phyloP scores from a whole-genome alignment of 805 yeast genomes.

The Candida jianshihensis region DNA sequence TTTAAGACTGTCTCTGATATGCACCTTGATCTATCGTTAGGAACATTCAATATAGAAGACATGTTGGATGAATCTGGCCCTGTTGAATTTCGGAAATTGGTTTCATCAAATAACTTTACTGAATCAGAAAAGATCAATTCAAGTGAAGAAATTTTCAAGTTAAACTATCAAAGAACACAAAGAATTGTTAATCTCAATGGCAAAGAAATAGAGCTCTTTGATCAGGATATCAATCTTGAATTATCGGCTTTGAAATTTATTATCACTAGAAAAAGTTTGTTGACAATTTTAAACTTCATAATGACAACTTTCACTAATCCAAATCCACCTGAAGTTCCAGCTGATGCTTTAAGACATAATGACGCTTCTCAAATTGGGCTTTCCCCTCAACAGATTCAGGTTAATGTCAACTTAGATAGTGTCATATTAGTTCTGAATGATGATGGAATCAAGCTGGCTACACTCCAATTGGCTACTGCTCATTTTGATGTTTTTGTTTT shows the following conservation, averaged over 20 bases:
- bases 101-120: constrained; percentile 52
- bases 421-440: constrained; percentile 73
- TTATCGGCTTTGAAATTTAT: constrained; percentile 76
- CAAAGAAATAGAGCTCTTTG: constrained; percentile 58
- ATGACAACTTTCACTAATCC: constrained; percentile 88
- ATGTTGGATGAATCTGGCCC: constrained; percentile 57
- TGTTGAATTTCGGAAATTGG: constrained; percentile 56
- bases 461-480: constrained; percentile 70
- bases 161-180: constrained; percentile 52
- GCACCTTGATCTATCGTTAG: constrained; percentile 57
- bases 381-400: constrained; percentile 70
- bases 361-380: constrained; percentile 46
- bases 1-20: constrained; percentile 53
- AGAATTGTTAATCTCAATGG: constrained; percentile 50
- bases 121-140: constrained; percentile 30
- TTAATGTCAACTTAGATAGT: constrained; percentile 63
- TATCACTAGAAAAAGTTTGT: constrained; percentile 66
- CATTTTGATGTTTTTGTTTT: constrained; percentile 54
- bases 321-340: constrained; percentile 56
- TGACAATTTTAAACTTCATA: constrained; percentile 73
- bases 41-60: constrained; percentile 68
- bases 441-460: constrained; percentile 75
- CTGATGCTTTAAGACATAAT: constrained; percentile 66
- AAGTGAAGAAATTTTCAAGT: constrained; percentile 46
- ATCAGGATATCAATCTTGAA: constrained; percentile 64